Evolutionary conservation across 2,329 filamentous ascomycete species (phyloP).

Genomic region (Colletotrichum eleusines): DNA sequence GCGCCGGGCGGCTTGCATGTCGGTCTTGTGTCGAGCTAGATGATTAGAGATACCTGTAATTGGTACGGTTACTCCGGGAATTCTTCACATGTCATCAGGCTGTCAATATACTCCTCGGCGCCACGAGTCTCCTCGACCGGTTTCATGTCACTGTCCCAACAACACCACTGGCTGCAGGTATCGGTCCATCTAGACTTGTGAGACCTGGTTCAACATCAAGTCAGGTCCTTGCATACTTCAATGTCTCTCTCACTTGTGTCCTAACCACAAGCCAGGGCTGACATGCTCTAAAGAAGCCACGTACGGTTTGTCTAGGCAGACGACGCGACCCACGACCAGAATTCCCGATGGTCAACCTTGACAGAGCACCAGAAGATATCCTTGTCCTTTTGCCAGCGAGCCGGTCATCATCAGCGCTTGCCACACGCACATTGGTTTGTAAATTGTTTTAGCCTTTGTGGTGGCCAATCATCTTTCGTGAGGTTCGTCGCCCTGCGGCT

Average conservation of each 20-base stretch:
- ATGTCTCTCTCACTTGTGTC: background rate
- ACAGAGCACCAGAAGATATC: background rate
- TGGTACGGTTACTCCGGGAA: too few species aligned
- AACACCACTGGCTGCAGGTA: background rate
- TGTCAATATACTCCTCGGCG: background rate
- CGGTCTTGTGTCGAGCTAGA: background rate
- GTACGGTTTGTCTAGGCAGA: background rate
- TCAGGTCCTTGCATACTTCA: background rate
- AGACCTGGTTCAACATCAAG: background rate
- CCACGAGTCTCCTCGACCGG: too few species aligned
- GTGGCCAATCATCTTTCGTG: background rate
- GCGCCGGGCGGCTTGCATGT: background rate
- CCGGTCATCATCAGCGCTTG: background rate
- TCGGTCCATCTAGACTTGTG: background rate
- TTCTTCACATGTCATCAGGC: background rate
- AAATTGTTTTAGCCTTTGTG: background rate
- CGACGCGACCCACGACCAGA: background rate
- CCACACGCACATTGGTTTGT: background rate
- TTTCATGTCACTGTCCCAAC: background rate
- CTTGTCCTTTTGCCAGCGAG: background rate
- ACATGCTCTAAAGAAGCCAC: background rate
- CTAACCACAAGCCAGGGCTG: background rate
- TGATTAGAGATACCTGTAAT: background rate
- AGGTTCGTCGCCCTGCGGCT: background rate
- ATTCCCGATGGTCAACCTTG: background rate